Conservation (phyloP, 495 filamentous ascomycete species). For the Annulohypoxylon maeteangense region DNA sequence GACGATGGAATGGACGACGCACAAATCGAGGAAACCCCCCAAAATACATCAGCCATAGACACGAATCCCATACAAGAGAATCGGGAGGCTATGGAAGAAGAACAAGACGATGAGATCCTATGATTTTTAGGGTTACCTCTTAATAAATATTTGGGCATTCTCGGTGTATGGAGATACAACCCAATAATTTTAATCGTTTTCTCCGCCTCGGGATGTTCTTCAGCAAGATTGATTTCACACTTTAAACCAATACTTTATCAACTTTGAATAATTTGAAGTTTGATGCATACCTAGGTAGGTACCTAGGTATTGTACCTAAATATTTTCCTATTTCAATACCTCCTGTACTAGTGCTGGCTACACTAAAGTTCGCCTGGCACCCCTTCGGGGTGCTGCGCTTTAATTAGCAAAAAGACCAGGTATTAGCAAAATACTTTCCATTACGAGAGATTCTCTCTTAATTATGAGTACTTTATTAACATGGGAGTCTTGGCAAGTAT, state of each 20-base stretch:
- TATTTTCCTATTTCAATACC: too few relatives aligned
- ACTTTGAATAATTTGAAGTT: too few relatives aligned
- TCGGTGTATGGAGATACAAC: constrained; percentile 22
- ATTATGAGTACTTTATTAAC: too few relatives aligned
- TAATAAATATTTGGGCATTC: constrained; percentile 14
- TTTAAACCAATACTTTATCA: not conserved
- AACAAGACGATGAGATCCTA: constrained; percentile 44
- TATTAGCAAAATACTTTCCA: too few relatives aligned
- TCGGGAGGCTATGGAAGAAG: constrained; percentile 20
- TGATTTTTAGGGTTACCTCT: constrained; percentile 12
- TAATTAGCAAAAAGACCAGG: too few relatives aligned
- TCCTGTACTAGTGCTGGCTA: too few relatives aligned
- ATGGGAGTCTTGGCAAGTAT: too few relatives aligned
- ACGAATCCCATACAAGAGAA: constrained; percentile 9
- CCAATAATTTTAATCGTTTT: not conserved
- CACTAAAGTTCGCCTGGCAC: too few relatives aligned
- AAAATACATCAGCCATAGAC: not conserved
- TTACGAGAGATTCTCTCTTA: too few relatives aligned
- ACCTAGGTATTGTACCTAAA: too few relatives aligned
- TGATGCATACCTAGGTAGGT: too few relatives aligned
- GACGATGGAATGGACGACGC: constrained; percentile 53
- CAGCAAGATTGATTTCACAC: not conserved
- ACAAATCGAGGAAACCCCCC: constrained; percentile 9
- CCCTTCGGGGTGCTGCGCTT: too few relatives aligned
- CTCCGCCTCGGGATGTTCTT: not conserved